Evolutionary conservation across 441 rosid species (phyloP).

Genomic region (Codiaeum variegatum): DNA sequence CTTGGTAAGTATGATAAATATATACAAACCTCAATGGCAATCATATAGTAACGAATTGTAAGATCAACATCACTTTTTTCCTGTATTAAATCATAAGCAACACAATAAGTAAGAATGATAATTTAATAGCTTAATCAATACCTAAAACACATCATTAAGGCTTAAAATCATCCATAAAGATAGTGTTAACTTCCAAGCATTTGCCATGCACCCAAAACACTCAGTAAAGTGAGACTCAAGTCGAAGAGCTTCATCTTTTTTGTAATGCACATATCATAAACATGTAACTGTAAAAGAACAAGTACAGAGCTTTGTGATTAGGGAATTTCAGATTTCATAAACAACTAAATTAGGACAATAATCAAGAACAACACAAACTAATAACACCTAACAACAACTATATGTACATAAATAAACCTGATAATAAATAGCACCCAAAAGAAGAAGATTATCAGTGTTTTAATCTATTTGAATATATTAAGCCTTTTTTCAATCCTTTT

Average conservation of each 20-base stretch:
- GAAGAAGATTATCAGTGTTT: conserved; percentile 95
- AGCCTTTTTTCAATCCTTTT: conserved; percentile 60
- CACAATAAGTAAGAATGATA: conserved; percentile 10
- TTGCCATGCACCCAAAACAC: conserved; percentile 99
- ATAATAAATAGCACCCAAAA: conserved; percentile 90
- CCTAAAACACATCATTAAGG: not conserved
- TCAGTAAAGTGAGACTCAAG: conserved; percentile 94
- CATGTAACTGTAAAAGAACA: conserved; percentile 59
- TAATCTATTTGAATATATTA: too few species aligned
- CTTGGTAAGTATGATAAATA: not conserved
- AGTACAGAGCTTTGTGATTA: not conserved
- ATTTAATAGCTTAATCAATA: not conserved
- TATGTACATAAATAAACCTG: conserved; percentile 48
- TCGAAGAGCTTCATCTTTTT: conserved; percentile 96
- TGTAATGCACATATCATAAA: conserved; percentile 91
- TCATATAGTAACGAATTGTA: conserved; percentile 84
- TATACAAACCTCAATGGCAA: conserved; percentile 94
- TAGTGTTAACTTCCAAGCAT: conserved; percentile 85
- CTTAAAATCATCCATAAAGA: conserved; percentile 14
- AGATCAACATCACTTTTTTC: conserved; percentile 94
- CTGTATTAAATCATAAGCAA: conserved; percentile 35
- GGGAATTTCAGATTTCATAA: not conserved
- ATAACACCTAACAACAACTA: not conserved
- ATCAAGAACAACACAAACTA: not conserved
- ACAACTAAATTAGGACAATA: not conserved